Base-by-base conservation (phyloP, 192 early-diverging fungal genomes). In the Coemansia sp. region DNA sequence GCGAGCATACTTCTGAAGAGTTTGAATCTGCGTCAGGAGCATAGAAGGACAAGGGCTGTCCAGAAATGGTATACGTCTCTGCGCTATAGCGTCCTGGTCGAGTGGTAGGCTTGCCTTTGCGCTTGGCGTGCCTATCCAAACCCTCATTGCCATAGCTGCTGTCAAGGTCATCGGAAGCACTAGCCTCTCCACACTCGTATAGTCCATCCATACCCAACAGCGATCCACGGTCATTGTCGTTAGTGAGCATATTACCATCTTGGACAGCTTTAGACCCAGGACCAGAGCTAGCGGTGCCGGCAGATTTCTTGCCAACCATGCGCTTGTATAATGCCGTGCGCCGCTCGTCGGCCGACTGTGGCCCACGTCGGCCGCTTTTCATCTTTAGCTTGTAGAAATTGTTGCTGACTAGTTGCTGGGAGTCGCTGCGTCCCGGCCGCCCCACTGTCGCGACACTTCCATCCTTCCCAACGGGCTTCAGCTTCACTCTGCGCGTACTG, bases 301-400 rank as follows among this genome's bases (percentile, higher is more conserved):
- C 51, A 3, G 51, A 55, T 9, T 55, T 59, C 32, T 69, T 73
- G 23, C 63, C 60, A 7, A 78, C 32, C 77, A 76, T 79, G 32
- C 82, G 69, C 50, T 84, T 78, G 51, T 79, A 79, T 41, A 84
- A 46, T 3, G 77, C 82, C n/a, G 69, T 53, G 15, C 74, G 74
- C 23, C 78, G 78, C 29, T 76, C 83, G 15, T 75, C 76, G 1
- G 73, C 36, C 5, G 78, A 80, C 59, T 59, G 64, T 19, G 72
- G 64, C 1, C 76, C 73, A 1, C 75, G 78, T 34, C 71, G 68
- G 6, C 75, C 44, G 23, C 69, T 23, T 42, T 71, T 73, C 15
- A 80, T 57, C 15, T 71, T 68, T 1, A 85, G 50, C 57, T 80
- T 74, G 67, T 80, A 80, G 66, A 85, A 85, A 60, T 80, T 85